A percentile compares a stretch with the other conserved stretches of the same genome.
Evolutionary conservation across 129 eudicot species (phyloP).

Genomic region (Smallanthus sonchifolius): DNA sequence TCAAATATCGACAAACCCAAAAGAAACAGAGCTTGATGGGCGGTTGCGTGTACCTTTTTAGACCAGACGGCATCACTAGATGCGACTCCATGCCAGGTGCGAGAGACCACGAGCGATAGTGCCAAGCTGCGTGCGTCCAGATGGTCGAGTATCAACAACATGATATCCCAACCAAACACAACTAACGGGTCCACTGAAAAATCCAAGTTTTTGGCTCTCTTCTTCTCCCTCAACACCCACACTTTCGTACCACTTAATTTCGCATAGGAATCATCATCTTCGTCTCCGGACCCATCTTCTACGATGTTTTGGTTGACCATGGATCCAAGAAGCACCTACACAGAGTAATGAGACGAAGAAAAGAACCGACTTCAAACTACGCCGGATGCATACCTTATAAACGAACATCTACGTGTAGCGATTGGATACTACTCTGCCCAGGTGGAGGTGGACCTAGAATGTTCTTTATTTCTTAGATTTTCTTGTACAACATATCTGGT

Average conservation of each 20-base stretch:
- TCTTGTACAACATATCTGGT: no score
- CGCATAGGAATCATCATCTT: slow-evolving; percentile 1
- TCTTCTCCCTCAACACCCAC: no score
- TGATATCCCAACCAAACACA: slow-evolving; percentile 32
- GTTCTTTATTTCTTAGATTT: no score
- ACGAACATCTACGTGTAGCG: background rate
- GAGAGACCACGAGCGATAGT: slow-evolving; percentile 30
- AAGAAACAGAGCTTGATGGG: background rate
- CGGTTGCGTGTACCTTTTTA: slow-evolving; percentile 8
- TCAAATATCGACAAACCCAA: no score
- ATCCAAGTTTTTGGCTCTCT: background rate
- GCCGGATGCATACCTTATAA: no score
- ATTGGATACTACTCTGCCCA: background rate
- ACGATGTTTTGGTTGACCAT: background rate
- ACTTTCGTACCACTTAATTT: no score
- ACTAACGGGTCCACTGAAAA: slow-evolving; percentile 11
- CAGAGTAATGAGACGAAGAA: background rate
- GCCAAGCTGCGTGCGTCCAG: slow-evolving; percentile 45
- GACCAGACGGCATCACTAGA: slow-evolving; percentile 28
- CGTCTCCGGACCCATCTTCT: slow-evolving; percentile 6
- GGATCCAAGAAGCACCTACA: background rate
- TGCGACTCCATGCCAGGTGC: slow-evolving; percentile 27
- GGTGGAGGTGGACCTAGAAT: no score
- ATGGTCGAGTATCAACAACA: slow-evolving; percentile 22
- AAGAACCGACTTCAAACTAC: background rate